A percentile compares a stretch with the other conserved stretches of the same genome.
These are phyloP conservation scores for Chlamydomonas urium DNA, from an alignment of 139 green algal species.

Conservation along the genomic window DNA sequence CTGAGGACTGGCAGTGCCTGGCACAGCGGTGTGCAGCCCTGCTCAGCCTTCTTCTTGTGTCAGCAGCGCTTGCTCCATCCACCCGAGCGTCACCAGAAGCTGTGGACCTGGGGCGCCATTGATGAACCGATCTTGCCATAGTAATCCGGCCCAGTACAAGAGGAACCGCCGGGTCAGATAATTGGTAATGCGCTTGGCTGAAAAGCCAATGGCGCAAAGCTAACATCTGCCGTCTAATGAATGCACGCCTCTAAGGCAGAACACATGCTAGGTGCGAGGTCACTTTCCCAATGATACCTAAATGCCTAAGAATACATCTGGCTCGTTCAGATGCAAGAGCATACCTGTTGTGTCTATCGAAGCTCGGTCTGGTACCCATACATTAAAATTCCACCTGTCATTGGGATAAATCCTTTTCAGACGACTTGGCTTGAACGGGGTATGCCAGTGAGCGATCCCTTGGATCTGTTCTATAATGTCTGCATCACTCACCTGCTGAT, in stretches of 20 bases:
- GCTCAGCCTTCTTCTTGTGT: no score
- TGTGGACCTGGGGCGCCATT: no score
- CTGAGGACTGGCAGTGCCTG: no score
- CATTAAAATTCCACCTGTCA: constrained; percentile 69
- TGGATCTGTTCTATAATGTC: no score
- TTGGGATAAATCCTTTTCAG: constrained; percentile 81
- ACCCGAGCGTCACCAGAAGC: no score
- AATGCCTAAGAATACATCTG: constrained; percentile 67
- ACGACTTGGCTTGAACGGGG: constrained; percentile 78
- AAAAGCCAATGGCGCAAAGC: constrained; percentile 72
- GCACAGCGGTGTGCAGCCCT: no score
- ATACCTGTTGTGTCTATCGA: constrained; percentile 57
- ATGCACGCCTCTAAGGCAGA: constrained; percentile 40
- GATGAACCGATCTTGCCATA: no score
- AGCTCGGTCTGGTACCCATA: constrained; percentile 24
- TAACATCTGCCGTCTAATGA: constrained; percentile 80
- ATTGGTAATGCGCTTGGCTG: constrained; percentile 29
- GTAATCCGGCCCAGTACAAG: no score
- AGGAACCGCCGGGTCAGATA: neutral
- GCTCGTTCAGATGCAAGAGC: constrained; percentile 53
- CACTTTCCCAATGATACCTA: constrained; percentile 38
- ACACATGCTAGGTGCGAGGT: constrained; percentile 43
- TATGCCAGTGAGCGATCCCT: constrained; percentile 30
- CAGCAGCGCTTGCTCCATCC: no score
- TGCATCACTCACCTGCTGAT: no score